Evolutionary conservation across 2,329 filamentous ascomycete genomes (phyloP), one percentile per base, ranked within the genome.

Genomic region (Colletotrichum filicis): DNA sequence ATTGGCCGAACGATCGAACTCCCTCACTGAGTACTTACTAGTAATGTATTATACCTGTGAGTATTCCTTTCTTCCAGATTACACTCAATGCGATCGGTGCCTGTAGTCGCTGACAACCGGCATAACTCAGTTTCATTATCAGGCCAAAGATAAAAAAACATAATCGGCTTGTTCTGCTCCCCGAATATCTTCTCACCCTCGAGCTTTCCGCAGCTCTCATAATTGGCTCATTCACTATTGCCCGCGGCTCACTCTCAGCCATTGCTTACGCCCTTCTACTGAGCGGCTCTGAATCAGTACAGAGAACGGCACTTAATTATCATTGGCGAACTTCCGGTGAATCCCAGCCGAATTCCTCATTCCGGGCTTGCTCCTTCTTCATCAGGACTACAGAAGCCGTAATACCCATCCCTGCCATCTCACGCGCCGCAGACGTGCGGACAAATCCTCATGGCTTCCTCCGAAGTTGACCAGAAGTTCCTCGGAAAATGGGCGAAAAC

Each of bases 401-500:
- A 19, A 64, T n/a, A 46, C 49, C 22, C 7, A 26, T 26, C 16
- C 16, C n/a, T 46, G 7, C 46, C 32, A 30, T 60, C 22, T 24
- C 58, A 19, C 28, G 42, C 22, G 46, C 62, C 6, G 30, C 24
- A 42, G n/a, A 58, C 12, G 32, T 28, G n/a, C 37, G 5, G 52
- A 35, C 19, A 56, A 60, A 67, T 58, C 78, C 79, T 80, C 75
- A 99, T 98, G 97, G 97, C 97, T 85, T 97, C 95, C 81, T 97
- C 95, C 74, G 95, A 98, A 85, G 95, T 98, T 75, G 97, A 99
- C 83, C 95, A 98, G 85, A 99, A 98, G 85, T 98, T 97, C 84
- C 89, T 99, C 79, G 95, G 95, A 84, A 92, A 92, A 80, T 92
- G 98, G 81, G 96, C 97, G 81, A 93, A 92, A 83, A 89, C 92